Evolutionary conservation across 331 rosid genomes (phyloP), one percentile per base, ranked within the genome.

Genomic region (Dryas integrifolia): DNA sequence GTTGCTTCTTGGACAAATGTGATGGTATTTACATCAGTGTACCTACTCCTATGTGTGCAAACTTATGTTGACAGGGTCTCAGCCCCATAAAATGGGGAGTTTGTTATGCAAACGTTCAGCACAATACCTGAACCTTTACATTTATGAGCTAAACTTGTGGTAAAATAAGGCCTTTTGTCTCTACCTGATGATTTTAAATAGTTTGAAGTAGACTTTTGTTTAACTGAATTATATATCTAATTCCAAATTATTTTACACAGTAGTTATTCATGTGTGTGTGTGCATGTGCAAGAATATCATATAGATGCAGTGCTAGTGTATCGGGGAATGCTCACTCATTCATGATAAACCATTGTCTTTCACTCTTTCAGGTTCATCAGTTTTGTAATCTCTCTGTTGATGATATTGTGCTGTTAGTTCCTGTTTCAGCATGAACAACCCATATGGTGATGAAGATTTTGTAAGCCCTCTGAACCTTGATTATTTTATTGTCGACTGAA

Each of bases 371-470:
- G 97, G 92, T 57, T 61, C 65, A 48, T 85, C 73, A 70, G 74
- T 73, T 59, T 70, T 50, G 48, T 49, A 73, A 21, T 60, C 70
- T 72, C 59, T 50, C 69, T 21, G 60, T 86, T 88, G 88, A 88
- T 87, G 90, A 75, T 72, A 79, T 76, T 77, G 55, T 65, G 64
- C 74, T 71, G 68, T 43, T 85, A 72, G 82, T 67, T 71, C 74
- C 18, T 64, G 70, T 71, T 80, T 76, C 88, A 89, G 77, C 82
- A 91, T 94, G 98, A 89, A 77, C 87, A 85, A 77, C 77, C 76
- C 88, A 51, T 78, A 62, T 7, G 50, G 15, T 40, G 56, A 80
- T 46, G 91, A 80, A 60, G 88, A 89, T 61, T 86, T 82, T 56
- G 98, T 87, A 75, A 91, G 96, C 76, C 74, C 57, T 70, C 26